Evolutionary conservation across 1,284 basidiomycete genomes (phyloP).

Genomic region (Tilletia walkeri): DNA sequence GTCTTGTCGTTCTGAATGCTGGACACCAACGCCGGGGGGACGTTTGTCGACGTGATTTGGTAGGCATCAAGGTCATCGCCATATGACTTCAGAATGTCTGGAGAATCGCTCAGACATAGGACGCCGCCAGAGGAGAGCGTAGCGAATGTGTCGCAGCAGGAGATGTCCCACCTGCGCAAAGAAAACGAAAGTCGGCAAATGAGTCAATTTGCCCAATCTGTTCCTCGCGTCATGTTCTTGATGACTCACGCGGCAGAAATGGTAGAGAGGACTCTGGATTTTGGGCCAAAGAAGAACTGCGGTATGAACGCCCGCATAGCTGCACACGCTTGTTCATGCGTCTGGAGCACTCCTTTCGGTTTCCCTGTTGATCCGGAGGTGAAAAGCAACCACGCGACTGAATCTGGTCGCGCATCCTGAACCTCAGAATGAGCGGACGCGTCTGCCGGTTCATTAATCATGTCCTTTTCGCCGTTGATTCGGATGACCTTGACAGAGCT

Average conservation of each 20-base stretch:
- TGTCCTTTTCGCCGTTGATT: neutral
- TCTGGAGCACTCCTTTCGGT: neutral
- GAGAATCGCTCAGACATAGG: neutral
- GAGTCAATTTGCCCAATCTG: no score
- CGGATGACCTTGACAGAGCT: neutral
- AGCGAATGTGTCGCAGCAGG: neutral
- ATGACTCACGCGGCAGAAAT: slow-evolving; percentile 7
- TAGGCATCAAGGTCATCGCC: slow-evolving; percentile 1
- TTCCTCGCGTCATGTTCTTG: neutral
- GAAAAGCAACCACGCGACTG: neutral
- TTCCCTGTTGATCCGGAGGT: neutral
- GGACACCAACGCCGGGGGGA: neutral
- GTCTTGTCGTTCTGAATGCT: neutral
- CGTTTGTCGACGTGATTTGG: neutral
- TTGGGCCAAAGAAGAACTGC: neutral
- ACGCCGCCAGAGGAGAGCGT: slow-evolving; percentile 1
- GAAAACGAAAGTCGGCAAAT: neutral
- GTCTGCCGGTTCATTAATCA: neutral
- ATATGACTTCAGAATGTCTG: neutral
- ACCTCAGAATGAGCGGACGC: neutral
- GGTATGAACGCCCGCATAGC: slow-evolving; percentile 4
- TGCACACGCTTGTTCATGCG: neutral
- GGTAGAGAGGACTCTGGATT: neutral
- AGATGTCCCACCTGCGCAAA: neutral
- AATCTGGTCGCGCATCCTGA: neutral